These are phyloP conservation scores for Ceriops tagal DNA, from an alignment of 345 rosid genomes.

Conservation along the genomic window DNA sequence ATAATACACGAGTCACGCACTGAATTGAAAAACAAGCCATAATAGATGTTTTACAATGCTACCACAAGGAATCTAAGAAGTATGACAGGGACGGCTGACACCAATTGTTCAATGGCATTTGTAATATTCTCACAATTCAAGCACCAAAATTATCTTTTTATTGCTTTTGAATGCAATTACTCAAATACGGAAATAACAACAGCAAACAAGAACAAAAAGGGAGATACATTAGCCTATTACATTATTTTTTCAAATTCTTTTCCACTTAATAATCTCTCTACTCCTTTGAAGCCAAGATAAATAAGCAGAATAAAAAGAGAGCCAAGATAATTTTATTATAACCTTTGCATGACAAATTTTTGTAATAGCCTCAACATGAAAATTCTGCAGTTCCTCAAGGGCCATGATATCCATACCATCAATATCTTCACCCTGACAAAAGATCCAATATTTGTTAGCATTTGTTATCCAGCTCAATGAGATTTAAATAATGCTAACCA, in stretches of 20 bases:
- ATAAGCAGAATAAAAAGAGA: neutral
- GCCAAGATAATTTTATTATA: neutral
- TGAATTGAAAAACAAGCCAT: slow-evolving; percentile 25
- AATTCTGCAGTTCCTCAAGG: slow-evolving; percentile 55
- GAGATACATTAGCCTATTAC: no score
- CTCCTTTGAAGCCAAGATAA: neutral
- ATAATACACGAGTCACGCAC: slow-evolving; percentile 32
- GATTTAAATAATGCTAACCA: neutral
- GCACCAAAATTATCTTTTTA: no score
- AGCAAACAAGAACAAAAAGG: no score
- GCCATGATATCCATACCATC: slow-evolving; percentile 34
- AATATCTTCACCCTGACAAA: slow-evolving; percentile 53
- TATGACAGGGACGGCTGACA: no score
- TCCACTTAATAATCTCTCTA: no score
- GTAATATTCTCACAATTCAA: no score
- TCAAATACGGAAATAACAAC: no score
- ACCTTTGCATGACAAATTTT: slow-evolving; percentile 59
- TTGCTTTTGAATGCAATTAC: no score
- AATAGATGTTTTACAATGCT: neutral
- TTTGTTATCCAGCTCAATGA: neutral
- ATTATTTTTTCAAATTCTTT: no score
- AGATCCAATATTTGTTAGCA: neutral
- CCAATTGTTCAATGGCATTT: no score
- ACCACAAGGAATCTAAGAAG: neutral
- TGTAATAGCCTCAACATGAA: slow-evolving; percentile 55